These are phyloP conservation scores for Pythium periplocum DNA, from an alignment of 352 stramenopile genomes.

Conservation along the genomic window DNA sequence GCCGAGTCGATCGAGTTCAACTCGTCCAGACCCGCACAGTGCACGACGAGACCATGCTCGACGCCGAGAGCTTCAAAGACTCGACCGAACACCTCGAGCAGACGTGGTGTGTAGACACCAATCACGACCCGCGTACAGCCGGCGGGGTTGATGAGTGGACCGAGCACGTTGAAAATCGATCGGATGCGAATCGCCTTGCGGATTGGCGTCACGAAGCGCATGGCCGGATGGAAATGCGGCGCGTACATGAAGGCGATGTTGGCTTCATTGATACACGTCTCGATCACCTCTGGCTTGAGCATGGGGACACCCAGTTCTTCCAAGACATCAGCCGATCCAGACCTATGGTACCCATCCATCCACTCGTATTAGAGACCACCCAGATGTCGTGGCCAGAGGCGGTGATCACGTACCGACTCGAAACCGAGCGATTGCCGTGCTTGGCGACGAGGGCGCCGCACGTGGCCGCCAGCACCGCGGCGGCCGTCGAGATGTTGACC, in stretches of 20 bases:
- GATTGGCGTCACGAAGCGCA: slow-evolving; percentile 93
- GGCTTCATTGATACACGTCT: slow-evolving; percentile 88
- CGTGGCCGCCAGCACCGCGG: slow-evolving; percentile 92
- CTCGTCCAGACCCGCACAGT: slow-evolving; percentile 98
- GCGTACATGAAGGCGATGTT: slow-evolving; percentile 98
- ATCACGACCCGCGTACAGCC: slow-evolving; percentile 95
- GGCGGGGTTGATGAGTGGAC: slow-evolving; percentile 97
- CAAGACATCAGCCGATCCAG: slow-evolving; percentile 96
- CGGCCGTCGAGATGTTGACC: slow-evolving; percentile 97
- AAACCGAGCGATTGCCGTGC: slow-evolving; percentile 96
- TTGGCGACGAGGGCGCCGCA: slow-evolving; percentile 95
- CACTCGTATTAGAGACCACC: no score
- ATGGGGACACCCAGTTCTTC: slow-evolving; percentile 96
- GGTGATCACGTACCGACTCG: slow-evolving; percentile 53
- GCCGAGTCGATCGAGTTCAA: slow-evolving; percentile 93
- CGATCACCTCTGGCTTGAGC: slow-evolving; percentile 87
- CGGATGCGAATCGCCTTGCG: slow-evolving; percentile 95
- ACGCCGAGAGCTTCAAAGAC: slow-evolving; percentile 89
- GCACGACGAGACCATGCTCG: slow-evolving; percentile 97
- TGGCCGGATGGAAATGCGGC: slow-evolving; percentile 95
- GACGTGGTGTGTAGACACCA: slow-evolving; percentile 94
- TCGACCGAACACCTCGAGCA: slow-evolving; percentile 85
- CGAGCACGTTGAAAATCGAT: slow-evolving; percentile 98
- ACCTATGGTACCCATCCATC: slow-evolving; percentile 18
- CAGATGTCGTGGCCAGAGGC: not conserved